These are phyloP conservation scores for Psilocybe azurescens DNA, from an alignment of 768 basidiomycete species.

Conservation along the genomic window DNA sequence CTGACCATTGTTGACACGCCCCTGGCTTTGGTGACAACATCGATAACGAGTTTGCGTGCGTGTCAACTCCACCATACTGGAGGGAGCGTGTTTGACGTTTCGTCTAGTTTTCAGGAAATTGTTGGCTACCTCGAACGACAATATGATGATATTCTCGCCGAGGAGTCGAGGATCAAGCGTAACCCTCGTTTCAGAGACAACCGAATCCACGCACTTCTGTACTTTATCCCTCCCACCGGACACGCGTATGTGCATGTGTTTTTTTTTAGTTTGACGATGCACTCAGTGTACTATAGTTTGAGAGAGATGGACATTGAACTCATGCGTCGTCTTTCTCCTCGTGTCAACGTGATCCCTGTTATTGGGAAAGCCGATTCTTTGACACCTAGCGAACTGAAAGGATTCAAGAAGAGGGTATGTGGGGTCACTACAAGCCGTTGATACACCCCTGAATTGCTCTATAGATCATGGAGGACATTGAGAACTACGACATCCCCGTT, in stretches of 20 bases:
- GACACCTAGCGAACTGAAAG: conserved; percentile 90
- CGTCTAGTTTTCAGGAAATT: conserved; percentile 90
- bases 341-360: conserved; percentile 99
- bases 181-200: conserved; percentile 99
- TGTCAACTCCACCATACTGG: background rate
- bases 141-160: conserved; percentile 98
- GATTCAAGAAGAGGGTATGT: conserved; percentile 92
- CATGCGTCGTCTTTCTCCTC: conserved; percentile 96
- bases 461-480: conserved; percentile 99
- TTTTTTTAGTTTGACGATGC: background rate
- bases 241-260: conserved; percentile 72
- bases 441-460: conserved; percentile 5
- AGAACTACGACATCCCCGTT: conserved; percentile 96
- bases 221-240: conserved; percentile 99
- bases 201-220: conserved; percentile 93
- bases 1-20: conserved; percentile 99
- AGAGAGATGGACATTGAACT: conserved; percentile 99
- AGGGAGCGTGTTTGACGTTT: conserved; percentile 2
- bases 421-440: background rate
- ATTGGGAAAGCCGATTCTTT: conserved; percentile 96
- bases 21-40: conserved; percentile 99
- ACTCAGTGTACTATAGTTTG: conserved; percentile 50
- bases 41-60: conserved; percentile 97
- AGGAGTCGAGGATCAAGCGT: conserved; percentile 99
- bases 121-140: conserved; percentile 96